phyloP scores from a whole-genome alignment of 2,329 filamentous ascomycete genomes.

The Ambrosiella xylebori region DNA sequence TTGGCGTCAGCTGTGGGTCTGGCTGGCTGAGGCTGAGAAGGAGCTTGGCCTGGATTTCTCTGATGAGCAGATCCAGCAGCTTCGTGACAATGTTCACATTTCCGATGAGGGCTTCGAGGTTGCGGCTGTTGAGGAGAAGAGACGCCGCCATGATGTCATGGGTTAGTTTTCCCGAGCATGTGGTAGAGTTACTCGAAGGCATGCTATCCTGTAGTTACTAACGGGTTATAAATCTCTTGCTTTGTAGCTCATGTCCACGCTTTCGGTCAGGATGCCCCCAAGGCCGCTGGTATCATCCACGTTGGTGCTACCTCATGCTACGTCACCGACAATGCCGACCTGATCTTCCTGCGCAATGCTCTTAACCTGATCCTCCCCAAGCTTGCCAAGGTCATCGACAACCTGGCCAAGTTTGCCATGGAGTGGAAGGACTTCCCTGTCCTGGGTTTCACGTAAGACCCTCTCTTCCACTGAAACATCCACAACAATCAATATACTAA shows the following conservation, averaged over 20 bases:
- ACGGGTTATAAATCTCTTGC: constrained; percentile 19
- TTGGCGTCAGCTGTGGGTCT: constrained; percentile 76
- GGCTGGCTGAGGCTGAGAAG: constrained; percentile 65
- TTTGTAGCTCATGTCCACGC: constrained; percentile 45
- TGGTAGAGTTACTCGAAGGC: not conserved
- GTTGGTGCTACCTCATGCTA: constrained; percentile 45
- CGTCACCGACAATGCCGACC: constrained; percentile 58
- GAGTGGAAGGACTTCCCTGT: constrained; percentile 42
- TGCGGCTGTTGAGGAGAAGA: constrained; percentile 60
- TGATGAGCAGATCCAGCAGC: constrained; percentile 56
- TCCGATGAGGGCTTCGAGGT: constrained; percentile 63
- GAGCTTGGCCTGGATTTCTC: constrained; percentile 63
- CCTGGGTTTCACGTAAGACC: constrained; percentile 13
- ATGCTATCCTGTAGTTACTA: constrained; percentile 22
- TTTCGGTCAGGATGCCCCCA: constrained; percentile 55
- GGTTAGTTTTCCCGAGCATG: not conserved
- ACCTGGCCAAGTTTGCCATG: constrained; percentile 54
- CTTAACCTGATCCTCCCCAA: constrained; percentile 63
- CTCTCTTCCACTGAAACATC: not conserved
- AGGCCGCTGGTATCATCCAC: constrained; percentile 71
- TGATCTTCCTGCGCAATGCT: constrained; percentile 48
- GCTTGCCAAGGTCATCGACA: constrained; percentile 60
- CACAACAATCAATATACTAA: not conserved
- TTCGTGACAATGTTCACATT: constrained; percentile 56
- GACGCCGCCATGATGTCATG: constrained; percentile 34